Conservation (phyloP, 2,329 filamentous ascomycete species). For the Aspergillus jensenii region DNA sequence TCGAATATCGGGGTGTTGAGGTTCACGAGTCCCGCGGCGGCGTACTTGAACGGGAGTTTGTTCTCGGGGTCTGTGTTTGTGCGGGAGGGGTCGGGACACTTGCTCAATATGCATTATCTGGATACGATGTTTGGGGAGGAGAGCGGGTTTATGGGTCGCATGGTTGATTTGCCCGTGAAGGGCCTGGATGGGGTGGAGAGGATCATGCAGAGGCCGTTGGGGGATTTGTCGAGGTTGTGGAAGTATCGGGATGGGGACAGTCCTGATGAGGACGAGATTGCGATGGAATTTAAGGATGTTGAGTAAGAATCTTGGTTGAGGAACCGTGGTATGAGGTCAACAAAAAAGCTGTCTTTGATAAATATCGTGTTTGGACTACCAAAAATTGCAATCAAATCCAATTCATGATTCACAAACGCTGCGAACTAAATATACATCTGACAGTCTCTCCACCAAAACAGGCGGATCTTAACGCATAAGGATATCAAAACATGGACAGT, state of each 20-base stretch:
- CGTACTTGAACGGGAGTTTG: neutral
- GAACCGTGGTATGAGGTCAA: too few relatives aligned
- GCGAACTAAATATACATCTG: neutral
- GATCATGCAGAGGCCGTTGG: neutral
- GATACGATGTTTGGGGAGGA: slow-evolving; percentile 5
- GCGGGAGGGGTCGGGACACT: neutral
- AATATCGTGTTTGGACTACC: neutral
- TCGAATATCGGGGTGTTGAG: slow-evolving; percentile 4
- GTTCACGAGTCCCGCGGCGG: neutral
- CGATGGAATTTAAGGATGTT: neutral
- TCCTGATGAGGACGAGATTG: neutral
- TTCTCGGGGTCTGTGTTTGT: neutral
- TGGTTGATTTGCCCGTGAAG: neutral
- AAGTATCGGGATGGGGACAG: neutral
- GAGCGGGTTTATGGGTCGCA: neutral
- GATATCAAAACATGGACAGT: neutral
- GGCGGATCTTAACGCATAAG: neutral
- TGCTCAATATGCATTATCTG: slow-evolving; percentile 8
- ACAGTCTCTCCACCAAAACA: neutral
- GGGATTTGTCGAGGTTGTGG: neutral
- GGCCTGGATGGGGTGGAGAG: neutral
- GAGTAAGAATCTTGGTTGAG: too few relatives aligned
- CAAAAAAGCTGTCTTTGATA: too few relatives aligned
- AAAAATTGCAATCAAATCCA: neutral
- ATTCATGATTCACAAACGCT: neutral